Evolutionary conservation across 345 rosid species (phyloP).

Genomic region (Lepidium sativum): DNA sequence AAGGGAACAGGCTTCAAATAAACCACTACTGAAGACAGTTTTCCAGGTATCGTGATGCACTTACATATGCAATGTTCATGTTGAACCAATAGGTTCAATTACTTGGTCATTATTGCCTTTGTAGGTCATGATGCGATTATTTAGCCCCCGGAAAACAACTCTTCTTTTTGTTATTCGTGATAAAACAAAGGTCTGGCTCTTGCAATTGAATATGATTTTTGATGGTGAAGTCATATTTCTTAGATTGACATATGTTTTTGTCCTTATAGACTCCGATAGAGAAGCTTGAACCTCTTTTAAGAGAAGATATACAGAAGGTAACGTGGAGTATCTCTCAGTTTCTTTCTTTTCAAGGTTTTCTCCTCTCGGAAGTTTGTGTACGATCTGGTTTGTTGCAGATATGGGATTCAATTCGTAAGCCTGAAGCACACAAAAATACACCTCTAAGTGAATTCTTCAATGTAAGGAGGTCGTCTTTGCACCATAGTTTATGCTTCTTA

Average conservation of each 20-base stretch:
- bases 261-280: conserved; percentile 68
- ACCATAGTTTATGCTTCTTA: not conserved
- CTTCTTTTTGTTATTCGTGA: conserved; percentile 88
- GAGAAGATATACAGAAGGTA: conserved; percentile 85
- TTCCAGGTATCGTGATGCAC: conserved; percentile 49
- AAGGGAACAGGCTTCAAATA: conserved; percentile 88
- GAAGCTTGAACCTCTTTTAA: conserved; percentile 50
- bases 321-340: not conserved
- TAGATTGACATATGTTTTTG: not conserved
- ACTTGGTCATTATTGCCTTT: conserved; percentile 3
- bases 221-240: conserved; percentile 1
- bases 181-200: conserved; percentile 55
- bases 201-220: not conserved
- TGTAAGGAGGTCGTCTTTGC: conserved; percentile 32
- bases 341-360: not conserved
- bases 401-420: conserved; percentile 79
- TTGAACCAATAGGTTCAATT: conserved; percentile 1
- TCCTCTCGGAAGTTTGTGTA: not conserved
- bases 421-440: conserved; percentile 55
- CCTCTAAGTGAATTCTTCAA: conserved; percentile 78
- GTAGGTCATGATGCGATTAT: conserved; percentile 83
- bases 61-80: not conserved
- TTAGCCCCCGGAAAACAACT: conserved; percentile 91
- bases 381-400: conserved; percentile 38
- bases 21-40: conserved; percentile 83